A percentile compares a stretch with the other conserved stretches of the same genome.
phyloP scores from a whole-genome alignment of 345 rosid species.

The Populus alba region DNA sequence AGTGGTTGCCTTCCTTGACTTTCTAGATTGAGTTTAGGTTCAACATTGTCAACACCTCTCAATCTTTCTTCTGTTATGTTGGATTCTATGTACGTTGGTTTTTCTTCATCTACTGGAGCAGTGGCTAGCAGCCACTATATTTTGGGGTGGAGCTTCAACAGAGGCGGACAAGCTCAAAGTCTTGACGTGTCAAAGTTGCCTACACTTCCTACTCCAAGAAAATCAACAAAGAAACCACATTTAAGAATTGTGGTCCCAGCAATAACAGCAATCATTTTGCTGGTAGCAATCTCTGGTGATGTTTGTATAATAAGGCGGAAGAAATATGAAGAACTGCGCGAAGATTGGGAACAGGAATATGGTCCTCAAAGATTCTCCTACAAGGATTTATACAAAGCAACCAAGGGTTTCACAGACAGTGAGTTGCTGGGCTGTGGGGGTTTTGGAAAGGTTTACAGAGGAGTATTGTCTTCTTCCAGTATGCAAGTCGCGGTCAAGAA shows the following conservation, averaged over 20 bases:
- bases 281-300: neutral
- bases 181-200: conserved; percentile 16
- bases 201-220: conserved; percentile 4
- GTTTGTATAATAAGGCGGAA: neutral
- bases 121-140: conserved; percentile 14
- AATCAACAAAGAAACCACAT: neutral
- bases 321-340: conserved; percentile 12
- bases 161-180: conserved; percentile 8
- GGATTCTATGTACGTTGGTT: conserved; percentile 20
- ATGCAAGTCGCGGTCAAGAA: conserved; percentile 16
- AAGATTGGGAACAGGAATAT: conserved; percentile 26
- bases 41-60: neutral
- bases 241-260: neutral
- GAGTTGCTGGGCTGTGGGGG: conserved; percentile 12
- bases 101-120: conserved; percentile 20
- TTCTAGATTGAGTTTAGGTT: too few species aligned
- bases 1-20: too few species aligned
- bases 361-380: conserved; percentile 20
- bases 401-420: conserved; percentile 12
- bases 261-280: neutral
- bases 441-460: conserved; percentile 19
- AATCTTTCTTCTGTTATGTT: neutral
- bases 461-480: conserved; percentile 8
- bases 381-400: conserved; percentile 14
- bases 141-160: conserved; percentile 24